Evolutionary conservation across 768 basidiomycete genomes (phyloP).

Genomic region (Trametes elegans): DNA sequence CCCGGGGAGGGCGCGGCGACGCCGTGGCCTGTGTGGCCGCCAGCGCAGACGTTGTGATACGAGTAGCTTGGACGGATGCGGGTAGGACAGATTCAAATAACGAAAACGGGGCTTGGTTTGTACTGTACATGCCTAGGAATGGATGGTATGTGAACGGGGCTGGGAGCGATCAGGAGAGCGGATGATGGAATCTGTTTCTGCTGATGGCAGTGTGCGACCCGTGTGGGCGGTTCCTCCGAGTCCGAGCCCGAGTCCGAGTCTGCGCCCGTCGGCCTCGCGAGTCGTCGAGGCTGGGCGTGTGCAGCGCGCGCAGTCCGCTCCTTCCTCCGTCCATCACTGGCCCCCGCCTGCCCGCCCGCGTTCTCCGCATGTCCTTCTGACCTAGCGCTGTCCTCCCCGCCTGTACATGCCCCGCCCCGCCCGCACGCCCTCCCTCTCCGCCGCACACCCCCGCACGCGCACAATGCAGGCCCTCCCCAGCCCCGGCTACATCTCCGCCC

Average conservation of each 20-base stretch:
- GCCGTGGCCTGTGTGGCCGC: constrained; percentile 9
- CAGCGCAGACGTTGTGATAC: neutral
- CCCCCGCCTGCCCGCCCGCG: constrained; percentile 2
- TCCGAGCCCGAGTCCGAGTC: neutral
- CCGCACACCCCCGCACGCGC: neutral
- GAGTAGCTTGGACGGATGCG: neutral
- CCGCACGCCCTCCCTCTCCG: neutral
- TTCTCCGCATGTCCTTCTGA: neutral
- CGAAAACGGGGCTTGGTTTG: no score
- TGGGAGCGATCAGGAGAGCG: neutral
- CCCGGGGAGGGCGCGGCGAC: no score
- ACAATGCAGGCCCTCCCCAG: constrained; percentile 33
- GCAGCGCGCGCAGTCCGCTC: constrained; percentile 7
- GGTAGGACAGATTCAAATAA: no score
- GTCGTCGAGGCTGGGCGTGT: no score
- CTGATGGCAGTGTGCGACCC: no score
- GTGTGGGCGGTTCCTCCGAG: no score
- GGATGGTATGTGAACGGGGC: neutral
- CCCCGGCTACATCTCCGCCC: constrained; percentile 76
- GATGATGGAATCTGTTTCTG: constrained; percentile 2
- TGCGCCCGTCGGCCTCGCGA: no score
- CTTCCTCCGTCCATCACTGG: neutral
- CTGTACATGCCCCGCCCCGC: neutral
- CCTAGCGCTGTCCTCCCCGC: neutral
- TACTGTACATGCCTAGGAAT: neutral